Conservation (phyloP, 495 filamentous ascomycete genomes). For the Penicillium odoratum region DNA sequence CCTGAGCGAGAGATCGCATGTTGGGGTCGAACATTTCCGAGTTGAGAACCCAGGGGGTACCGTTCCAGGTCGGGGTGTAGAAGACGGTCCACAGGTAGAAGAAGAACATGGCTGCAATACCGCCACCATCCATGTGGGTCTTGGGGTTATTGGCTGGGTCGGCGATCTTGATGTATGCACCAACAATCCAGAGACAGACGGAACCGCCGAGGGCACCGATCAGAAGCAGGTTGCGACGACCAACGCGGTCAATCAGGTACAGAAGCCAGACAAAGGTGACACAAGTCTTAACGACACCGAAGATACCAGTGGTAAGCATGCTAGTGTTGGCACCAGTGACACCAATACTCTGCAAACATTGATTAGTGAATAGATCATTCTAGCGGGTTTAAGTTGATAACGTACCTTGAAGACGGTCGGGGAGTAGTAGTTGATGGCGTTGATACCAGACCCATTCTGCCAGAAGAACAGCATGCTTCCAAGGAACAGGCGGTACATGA, state of each 20-base stretch:
- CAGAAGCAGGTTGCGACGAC: constrained; percentile 67
- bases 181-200: constrained; percentile 74
- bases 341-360: constrained; percentile 48
- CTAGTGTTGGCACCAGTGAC: constrained; percentile 49
- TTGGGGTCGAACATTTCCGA: constrained; percentile 63
- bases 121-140: constrained; percentile 49
- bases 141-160: constrained; percentile 40
- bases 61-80: constrained; percentile 77
- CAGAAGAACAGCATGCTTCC: constrained; percentile 67
- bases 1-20: constrained; percentile 66
- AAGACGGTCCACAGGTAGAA: constrained; percentile 80
- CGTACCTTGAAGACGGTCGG: constrained; percentile 56
- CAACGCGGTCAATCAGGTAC: constrained; percentile 70
- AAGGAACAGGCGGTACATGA: constrained; percentile 68
- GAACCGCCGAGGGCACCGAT: constrained; percentile 70
- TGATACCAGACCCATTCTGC: constrained; percentile 69
- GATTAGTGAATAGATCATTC: constrained; percentile 1
- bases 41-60: constrained; percentile 67
- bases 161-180: constrained; percentile 65
- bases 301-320: constrained; percentile 55
- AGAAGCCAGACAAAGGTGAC: constrained; percentile 65
- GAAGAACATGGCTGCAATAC: constrained; percentile 73
- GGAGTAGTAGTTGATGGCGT: constrained; percentile 68
- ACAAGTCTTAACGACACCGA: constrained; percentile 56
- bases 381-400: neutral